Base-by-base conservation (phyloP, 2,329 filamentous ascomycete species). In the Plectosphaerella sp. region DNA sequence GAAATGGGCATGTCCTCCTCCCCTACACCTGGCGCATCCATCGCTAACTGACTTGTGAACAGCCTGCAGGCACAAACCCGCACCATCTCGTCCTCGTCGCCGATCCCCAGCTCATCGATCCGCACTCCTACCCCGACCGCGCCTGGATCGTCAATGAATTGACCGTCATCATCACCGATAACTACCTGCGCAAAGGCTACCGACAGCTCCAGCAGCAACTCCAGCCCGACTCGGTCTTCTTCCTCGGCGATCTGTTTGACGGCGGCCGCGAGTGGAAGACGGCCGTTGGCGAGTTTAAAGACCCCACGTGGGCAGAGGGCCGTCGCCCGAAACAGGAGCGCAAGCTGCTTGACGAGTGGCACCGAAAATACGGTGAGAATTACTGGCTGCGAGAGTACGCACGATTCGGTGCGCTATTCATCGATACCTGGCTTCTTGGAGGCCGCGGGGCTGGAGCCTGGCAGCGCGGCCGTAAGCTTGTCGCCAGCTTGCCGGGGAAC, bases 231-330 rank as follows among this genome's bases (percentile, higher is more conserved):
- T 92, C 89, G 15, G 76, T 96, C 1, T 83, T 97, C 64, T 97
- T 99, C 64, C 75, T 99, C 0, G 94, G 94, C 8, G 94, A 99
- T 65, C 74, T 99, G 1, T 97, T 99, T 62, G 94, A 99, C 64
- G 94, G 94, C 4, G 94, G 94, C 9, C 82, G 94, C 59, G 94
- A 99, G 74, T 99, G 94, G 94, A 88, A 86, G 59, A 93, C 92
- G 12, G 73, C 70, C 3, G 76, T 76, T 22, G 86, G 82, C 43
- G 68, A 77, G 45, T 83, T 83, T 49, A 70, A 76, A 22, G 83
- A 87, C 57, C 80, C 81, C 1, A 73, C 74, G 56, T 86, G 83
- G 83, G 77, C 77, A 20, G 69, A 69, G 28, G 72, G 69, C 4
- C 73, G 76, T 41, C 71, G 78, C 18, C 79, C 82, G 2, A 69